Conservation (phyloP, 495 filamentous ascomycete genomes). For the Oidiodendron maius region DNA sequence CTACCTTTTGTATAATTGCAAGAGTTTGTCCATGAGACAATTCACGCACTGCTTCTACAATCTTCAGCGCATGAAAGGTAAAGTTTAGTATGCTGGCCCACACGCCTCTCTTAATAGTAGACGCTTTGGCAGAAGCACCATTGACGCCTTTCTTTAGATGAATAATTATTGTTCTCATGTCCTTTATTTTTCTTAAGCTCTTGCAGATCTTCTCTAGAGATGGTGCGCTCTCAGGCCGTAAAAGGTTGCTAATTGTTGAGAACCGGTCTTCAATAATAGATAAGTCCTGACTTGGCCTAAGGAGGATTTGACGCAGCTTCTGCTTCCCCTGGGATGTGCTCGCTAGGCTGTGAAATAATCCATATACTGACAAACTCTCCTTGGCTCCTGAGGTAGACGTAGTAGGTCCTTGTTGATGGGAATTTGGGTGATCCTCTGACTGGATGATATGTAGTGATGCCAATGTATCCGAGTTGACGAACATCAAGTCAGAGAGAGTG, state of each 20-base stretch:
- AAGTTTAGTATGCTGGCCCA: slow-evolving; percentile 61
- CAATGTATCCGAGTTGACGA: slow-evolving; percentile 75
- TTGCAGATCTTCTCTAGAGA: slow-evolving; percentile 51
- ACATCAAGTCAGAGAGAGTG: slow-evolving; percentile 71
- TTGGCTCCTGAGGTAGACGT: slow-evolving; percentile 66
- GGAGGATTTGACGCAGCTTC: slow-evolving; percentile 74
- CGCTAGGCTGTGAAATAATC: slow-evolving; percentile 72
- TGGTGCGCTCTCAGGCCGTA: slow-evolving; percentile 62
- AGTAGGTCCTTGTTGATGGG: slow-evolving; percentile 71
- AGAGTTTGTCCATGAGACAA: slow-evolving; percentile 50
- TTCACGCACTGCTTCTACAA: slow-evolving; percentile 60
- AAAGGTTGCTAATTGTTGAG: slow-evolving; percentile 58
- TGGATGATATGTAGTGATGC: slow-evolving; percentile 81
- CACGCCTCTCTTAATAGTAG: slow-evolving; percentile 55
- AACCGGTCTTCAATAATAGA: slow-evolving; percentile 69
- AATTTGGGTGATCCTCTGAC: slow-evolving; percentile 78
- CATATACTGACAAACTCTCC: slow-evolving; percentile 85
- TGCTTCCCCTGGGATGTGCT: slow-evolving; percentile 75
- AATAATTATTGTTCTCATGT: slow-evolving; percentile 64
- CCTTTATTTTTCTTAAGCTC: slow-evolving; percentile 67
- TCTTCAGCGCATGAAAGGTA: slow-evolving; percentile 52
- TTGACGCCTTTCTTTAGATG: slow-evolving; percentile 74
- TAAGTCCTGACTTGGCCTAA: slow-evolving; percentile 69
- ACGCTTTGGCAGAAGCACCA: slow-evolving; percentile 49
- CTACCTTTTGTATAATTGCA: slow-evolving; percentile 53